A percentile compares a stretch with the other conserved stretches of the same genome.
Evolutionary conservation across 2,329 filamentous ascomycete genomes (phyloP).

Genomic region (Chaetomium globosum): DNA sequence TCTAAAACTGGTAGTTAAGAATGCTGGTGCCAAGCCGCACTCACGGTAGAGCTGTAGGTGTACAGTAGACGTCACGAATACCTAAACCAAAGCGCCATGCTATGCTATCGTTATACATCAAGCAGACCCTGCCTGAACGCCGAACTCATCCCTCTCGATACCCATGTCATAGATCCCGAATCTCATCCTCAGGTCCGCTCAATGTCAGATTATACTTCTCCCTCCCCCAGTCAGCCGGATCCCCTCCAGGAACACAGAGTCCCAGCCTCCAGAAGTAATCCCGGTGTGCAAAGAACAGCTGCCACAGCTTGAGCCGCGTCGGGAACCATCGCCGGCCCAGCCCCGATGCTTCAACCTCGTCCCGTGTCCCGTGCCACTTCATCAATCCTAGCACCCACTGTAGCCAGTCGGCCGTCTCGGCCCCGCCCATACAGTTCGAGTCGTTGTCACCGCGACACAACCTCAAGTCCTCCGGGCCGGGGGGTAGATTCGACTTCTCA

Average conservation of each 20-base stretch:
- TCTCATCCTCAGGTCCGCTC: slow-evolving; percentile 39
- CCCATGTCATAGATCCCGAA: slow-evolving; percentile 20
- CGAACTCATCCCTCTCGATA: not conserved
- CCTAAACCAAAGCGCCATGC: slow-evolving; percentile 18
- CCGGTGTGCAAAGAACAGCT: slow-evolving; percentile 87
- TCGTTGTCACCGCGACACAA: slow-evolving; percentile 75
- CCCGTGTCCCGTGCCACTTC: slow-evolving; percentile 23
- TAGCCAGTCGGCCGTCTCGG: slow-evolving; percentile 45
- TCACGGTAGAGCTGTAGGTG: not conserved
- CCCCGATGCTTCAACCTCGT: slow-evolving; percentile 36
- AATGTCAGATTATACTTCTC: slow-evolving; percentile 50
- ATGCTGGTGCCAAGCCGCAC: not conserved
- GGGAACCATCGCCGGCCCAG: slow-evolving; percentile 61
- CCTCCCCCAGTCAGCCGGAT: slow-evolving; percentile 67
- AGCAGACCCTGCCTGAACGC: not conserved
- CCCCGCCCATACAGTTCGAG: slow-evolving; percentile 68
- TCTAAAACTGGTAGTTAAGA: not conserved
- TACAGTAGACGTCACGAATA: not conserved
- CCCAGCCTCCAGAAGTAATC: slow-evolving; percentile 97
- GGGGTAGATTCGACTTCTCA: slow-evolving; percentile 68
- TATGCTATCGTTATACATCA: slow-evolving; percentile 9
- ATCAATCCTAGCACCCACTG: slow-evolving; percentile 25
- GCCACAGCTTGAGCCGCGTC: slow-evolving; percentile 75
- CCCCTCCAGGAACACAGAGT: slow-evolving; percentile 80
- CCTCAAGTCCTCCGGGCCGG: slow-evolving; percentile 67